These are phyloP conservation scores for Berkeleyomyces rouxiae DNA, from an alignment of 2,329 filamentous ascomycete species.

Conservation along the genomic window DNA sequence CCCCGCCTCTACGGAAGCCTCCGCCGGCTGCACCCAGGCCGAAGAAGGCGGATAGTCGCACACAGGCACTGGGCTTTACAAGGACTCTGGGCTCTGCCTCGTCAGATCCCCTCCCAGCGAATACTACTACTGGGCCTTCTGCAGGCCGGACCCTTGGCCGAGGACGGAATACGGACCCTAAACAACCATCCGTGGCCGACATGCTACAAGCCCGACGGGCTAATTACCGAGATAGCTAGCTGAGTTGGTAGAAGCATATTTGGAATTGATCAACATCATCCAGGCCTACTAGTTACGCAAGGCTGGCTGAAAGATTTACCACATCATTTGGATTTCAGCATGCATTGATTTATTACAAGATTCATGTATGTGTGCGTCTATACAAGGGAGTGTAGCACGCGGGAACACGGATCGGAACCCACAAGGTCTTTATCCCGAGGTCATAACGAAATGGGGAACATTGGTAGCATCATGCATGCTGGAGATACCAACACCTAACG, in stretches of 20 bases:
- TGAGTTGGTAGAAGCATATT: too few relatives aligned
- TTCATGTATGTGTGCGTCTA: not conserved
- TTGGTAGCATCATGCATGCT: not conserved
- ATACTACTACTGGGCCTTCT: not conserved
- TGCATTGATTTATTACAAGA: not conserved
- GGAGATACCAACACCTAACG: not conserved
- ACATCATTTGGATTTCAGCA: too few relatives aligned
- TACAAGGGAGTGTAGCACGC: too few relatives aligned
- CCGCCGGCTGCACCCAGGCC: not conserved
- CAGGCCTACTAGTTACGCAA: too few relatives aligned
- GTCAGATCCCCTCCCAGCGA: not conserved
- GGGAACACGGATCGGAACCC: not conserved
- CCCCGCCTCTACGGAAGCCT: not conserved
- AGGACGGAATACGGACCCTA: not conserved
- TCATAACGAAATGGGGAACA: not conserved
- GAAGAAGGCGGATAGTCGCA: not conserved
- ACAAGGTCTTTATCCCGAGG: not conserved
- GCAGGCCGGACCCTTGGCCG: not conserved
- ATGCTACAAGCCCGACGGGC: constrained; percentile 2
- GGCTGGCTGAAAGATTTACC: too few relatives aligned
- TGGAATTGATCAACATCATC: too few relatives aligned
- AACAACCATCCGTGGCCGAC: constrained; percentile 13
- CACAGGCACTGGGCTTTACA: constrained; percentile 1
- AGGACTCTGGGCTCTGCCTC: constrained; percentile 5
- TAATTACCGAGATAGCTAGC: too few relatives aligned